These are phyloP conservation scores for Krasilnikovozyma curviuscula DNA, from an alignment of 768 basidiomycete genomes.

Conservation along the genomic window DNA sequence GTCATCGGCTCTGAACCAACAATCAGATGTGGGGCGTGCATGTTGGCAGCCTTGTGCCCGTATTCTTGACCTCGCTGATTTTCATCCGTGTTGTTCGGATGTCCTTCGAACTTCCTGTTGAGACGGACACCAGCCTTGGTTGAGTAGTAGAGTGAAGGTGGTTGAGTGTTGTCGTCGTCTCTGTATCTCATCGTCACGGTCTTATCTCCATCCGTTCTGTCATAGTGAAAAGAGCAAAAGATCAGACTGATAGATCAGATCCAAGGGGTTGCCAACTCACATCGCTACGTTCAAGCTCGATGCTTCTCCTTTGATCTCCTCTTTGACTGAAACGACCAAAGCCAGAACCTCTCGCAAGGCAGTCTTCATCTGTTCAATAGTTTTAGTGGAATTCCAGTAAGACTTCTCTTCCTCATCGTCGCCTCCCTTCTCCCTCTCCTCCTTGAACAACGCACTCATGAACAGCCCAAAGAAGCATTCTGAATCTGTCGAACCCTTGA, in stretches of 20 bases:
- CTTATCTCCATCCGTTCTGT: background rate
- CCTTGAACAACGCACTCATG: background rate
- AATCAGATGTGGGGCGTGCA: no score
- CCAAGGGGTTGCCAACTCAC: background rate
- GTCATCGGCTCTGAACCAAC: no score
- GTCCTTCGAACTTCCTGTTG: conserved; percentile 16
- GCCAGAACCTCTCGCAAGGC: background rate
- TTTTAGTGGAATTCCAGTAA: background rate
- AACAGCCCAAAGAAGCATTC: background rate
- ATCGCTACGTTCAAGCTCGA: background rate
- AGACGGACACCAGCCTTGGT: background rate
- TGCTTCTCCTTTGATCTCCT: no score
- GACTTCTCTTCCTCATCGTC: background rate
- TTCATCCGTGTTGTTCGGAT: background rate
- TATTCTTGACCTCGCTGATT: no score
- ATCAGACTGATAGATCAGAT: no score
- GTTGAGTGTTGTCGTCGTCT: background rate
- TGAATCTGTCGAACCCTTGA: conserved; percentile 1
- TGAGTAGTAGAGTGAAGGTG: conserved; percentile 1
- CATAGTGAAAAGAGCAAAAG: background rate
- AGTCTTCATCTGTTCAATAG: background rate
- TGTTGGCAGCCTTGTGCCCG: no score
- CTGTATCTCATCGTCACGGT: background rate
- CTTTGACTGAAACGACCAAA: no score
- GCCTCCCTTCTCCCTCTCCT: no score